Percentiles rank a stretch among this genome's conserved stretches.
phyloP scores from a whole-genome alignment of 441 rosid species.

The Sinapis alba region DNA sequence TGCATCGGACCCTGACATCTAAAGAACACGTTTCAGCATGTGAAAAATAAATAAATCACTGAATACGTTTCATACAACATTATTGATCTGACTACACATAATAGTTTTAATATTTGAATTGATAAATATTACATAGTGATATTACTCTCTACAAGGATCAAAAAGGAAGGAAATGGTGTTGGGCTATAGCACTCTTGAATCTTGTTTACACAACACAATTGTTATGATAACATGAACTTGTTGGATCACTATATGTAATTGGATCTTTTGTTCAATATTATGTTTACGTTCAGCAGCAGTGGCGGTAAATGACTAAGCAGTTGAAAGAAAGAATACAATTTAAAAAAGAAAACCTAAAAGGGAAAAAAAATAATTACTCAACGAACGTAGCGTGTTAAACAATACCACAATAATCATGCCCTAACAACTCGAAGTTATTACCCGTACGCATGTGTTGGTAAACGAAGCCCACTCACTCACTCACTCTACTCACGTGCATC shows the following conservation, averaged over 20 bases:
- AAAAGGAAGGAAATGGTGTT: not conserved
- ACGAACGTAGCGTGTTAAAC: conserved; percentile 10
- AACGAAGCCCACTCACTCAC: not conserved
- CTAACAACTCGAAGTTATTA: conserved; percentile 34
- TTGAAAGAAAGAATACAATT: not conserved
- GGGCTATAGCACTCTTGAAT: not conserved
- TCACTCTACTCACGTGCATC: conserved; percentile 2
- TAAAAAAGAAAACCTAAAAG: not conserved
- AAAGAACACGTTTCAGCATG: not conserved
- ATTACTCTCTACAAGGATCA: not conserved
- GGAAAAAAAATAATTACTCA: conserved; percentile 9
- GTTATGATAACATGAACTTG: not conserved
- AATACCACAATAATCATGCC: conserved; percentile 10
- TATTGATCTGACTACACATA: not conserved
- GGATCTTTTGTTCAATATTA: not conserved
- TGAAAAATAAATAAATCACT: not conserved
- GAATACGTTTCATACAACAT: not conserved
- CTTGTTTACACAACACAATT: not conserved
- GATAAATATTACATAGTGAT: not conserved
- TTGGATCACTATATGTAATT: not conserved
- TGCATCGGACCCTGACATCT: conserved; percentile 6
- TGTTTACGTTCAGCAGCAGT: not conserved
- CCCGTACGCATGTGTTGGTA: conserved; percentile 4
- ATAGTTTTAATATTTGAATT: not conserved
- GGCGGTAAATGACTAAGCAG: not conserved